phyloP scores from a whole-genome alignment of 176 grass and related monocot genomes.

The Phragmites australis region DNA sequence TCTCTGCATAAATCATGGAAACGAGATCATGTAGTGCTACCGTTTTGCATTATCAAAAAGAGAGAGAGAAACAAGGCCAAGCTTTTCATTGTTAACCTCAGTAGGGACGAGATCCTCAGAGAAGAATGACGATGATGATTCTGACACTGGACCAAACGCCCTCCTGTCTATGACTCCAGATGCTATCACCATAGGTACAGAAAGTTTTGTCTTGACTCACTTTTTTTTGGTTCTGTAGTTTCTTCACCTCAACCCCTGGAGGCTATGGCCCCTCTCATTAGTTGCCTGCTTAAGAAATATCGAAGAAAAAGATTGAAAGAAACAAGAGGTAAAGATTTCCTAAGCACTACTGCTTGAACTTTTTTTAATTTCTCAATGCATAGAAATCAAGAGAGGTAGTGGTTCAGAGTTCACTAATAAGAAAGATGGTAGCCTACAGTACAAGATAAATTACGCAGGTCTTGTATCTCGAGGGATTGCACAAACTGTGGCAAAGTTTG shows the following conservation, averaged over 20 bases:
- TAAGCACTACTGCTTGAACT: too few relatives aligned
- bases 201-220: not conserved
- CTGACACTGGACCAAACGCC: constrained; percentile 34
- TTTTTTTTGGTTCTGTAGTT: not conserved
- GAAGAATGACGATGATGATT: constrained; percentile 54
- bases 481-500: too few relatives aligned
- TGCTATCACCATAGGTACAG: constrained; percentile 51
- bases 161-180: constrained; percentile 46
- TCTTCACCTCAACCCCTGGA: constrained; percentile 26
- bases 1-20: constrained; percentile 37
- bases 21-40: constrained; percentile 1
- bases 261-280: constrained; percentile 5
- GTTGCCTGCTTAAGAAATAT: constrained; percentile 18
- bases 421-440: too few relatives aligned
- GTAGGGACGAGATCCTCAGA: constrained; percentile 50
- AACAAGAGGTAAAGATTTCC: not conserved
- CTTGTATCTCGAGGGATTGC: too few relatives aligned
- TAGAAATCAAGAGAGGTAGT: too few relatives aligned
- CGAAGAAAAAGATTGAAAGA: not conserved
- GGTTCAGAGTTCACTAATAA: too few relatives aligned
- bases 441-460: too few relatives aligned
- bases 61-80: not conserved
- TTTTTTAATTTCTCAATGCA: too few relatives aligned
- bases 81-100: constrained; percentile 36
- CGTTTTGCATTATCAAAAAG: constrained; percentile 10